These are phyloP conservation scores for Posidonia oceanica DNA, from an alignment of 116 monocot genomes.

Conservation along the genomic window DNA sequence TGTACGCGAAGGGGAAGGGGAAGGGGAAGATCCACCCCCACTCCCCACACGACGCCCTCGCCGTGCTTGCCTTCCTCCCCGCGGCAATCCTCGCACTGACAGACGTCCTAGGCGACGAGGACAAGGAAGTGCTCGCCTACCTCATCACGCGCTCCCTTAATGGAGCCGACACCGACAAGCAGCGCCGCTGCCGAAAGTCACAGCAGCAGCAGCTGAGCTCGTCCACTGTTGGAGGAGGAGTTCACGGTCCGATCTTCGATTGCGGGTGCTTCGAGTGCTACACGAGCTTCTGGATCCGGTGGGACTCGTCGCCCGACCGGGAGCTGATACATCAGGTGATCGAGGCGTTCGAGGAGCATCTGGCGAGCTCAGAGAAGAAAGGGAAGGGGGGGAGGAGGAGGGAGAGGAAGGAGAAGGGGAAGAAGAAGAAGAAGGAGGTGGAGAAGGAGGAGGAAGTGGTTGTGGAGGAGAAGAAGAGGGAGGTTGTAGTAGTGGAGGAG, in stretches of 20 bases:
- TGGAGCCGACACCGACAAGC: neutral
- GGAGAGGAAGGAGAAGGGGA: neutral
- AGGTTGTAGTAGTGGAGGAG: neutral
- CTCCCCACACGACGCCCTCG: constrained; percentile 12
- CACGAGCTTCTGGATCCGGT: constrained; percentile 76
- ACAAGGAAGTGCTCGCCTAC: constrained; percentile 76
- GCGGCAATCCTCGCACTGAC: constrained; percentile 39
- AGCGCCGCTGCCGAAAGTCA: neutral
- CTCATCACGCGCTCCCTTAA: constrained; percentile 38
- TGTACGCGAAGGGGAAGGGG: constrained; percentile 16
- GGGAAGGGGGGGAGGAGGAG: constrained; percentile 1
- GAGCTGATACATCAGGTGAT: constrained; percentile 73
- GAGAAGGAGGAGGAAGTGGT: neutral
- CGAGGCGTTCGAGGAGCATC: constrained; percentile 83
- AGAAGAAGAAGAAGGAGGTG: constrained; percentile 2
- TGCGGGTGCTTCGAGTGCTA: constrained; percentile 93
- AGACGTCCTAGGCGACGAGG: constrained; percentile 39
- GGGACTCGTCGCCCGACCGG: constrained; percentile 59
- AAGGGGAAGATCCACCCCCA: constrained; percentile 49
- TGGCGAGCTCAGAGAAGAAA: constrained; percentile 24
- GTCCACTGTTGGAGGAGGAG: neutral
- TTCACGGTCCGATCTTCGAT: constrained; percentile 33
- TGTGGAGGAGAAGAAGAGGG: neutral
- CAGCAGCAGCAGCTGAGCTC: constrained; percentile 1
- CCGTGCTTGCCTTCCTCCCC: constrained; percentile 54